phyloP scores from a whole-genome alignment of 805 yeast genomes.

The Maudiozyma saulgeensis region DNA sequence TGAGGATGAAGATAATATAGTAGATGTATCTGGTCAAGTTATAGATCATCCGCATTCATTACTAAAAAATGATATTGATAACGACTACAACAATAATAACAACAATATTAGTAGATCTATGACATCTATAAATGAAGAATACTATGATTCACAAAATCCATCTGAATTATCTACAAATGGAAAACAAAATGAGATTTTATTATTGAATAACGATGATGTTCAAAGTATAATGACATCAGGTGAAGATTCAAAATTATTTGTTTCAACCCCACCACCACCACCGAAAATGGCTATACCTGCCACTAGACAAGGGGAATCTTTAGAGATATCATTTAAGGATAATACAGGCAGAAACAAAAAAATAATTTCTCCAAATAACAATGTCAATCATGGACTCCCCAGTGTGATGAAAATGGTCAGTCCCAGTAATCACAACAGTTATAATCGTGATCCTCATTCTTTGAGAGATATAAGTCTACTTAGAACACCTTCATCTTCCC shows the following conservation, averaged over 20 bases:
- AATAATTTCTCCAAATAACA: conserved; percentile 4
- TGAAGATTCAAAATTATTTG: conserved; percentile 29
- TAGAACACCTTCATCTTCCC: conserved; percentile 3
- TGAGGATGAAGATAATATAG: conserved; percentile 30
- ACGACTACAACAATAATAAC: not conserved
- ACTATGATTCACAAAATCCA: not conserved
- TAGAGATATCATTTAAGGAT: conserved; percentile 44
- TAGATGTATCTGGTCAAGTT: not conserved
- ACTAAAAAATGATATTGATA: not conserved
- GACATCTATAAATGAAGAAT: not conserved
- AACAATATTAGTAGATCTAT: not conserved
- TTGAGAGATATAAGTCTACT: conserved; percentile 22
- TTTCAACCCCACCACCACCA: conserved; percentile 42
- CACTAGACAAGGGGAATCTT: conserved; percentile 66
- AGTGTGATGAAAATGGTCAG: not conserved
- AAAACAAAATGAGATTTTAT: conserved; percentile 14
- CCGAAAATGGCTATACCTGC: conserved; percentile 79
- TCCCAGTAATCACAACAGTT: not conserved
- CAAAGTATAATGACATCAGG: conserved; percentile 28
- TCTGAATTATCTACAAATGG: not conserved
- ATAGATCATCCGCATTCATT: not conserved
- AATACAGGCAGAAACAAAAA: conserved; percentile 2
- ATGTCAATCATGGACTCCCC: not conserved
- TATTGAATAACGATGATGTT: conserved; percentile 27
- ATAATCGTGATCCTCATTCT: conserved; percentile 16